These are phyloP conservation scores for Firmiana major DNA, from an alignment of 345 rosid genomes.

Conservation along the genomic window DNA sequence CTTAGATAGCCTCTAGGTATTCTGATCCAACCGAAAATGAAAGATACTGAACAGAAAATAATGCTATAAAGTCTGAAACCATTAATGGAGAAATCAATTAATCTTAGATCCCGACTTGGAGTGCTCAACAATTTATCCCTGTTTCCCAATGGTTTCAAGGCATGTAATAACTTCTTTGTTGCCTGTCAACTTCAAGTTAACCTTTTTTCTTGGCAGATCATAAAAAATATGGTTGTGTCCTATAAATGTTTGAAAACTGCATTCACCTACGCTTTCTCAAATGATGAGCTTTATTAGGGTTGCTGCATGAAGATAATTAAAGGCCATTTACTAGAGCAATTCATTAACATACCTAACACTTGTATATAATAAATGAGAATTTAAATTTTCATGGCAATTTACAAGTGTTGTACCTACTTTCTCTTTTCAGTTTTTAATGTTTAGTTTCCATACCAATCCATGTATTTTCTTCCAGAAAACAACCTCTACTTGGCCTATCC, in stretches of 20 bases:
- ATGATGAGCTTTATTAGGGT: slow-evolving; percentile 27
- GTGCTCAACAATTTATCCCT: too few relatives aligned
- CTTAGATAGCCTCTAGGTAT: too few relatives aligned
- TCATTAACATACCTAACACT: slow-evolving; percentile 42
- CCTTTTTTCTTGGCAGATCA: too few relatives aligned
- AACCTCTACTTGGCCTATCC: background rate
- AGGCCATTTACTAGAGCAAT: slow-evolving; percentile 28
- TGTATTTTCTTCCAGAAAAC: background rate
- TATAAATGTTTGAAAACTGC: slow-evolving; percentile 52
- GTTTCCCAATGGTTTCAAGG: too few relatives aligned
- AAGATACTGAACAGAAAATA: too few relatives aligned
- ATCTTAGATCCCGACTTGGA: too few relatives aligned
- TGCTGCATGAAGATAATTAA: slow-evolving; percentile 29
- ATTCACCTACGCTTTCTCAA: slow-evolving; percentile 38
- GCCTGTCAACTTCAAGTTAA: too few relatives aligned
- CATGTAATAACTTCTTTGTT: too few relatives aligned
- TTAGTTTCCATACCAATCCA: slow-evolving; percentile 2
- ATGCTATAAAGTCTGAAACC: too few relatives aligned
- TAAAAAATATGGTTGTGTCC: slow-evolving; percentile 35
- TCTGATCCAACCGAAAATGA: too few relatives aligned
- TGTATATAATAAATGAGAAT: slow-evolving; percentile 33
- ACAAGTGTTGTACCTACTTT: slow-evolving; percentile 28
- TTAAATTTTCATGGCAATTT: slow-evolving; percentile 29
- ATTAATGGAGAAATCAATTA: too few relatives aligned
- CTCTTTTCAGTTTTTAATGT: slow-evolving; percentile 15